Percentiles rank a stretch among this genome's conserved stretches.
These are phyloP conservation scores for Rusavskia elegans DNA, from an alignment of 495 filamentous ascomycete genomes.

Conservation along the genomic window DNA sequence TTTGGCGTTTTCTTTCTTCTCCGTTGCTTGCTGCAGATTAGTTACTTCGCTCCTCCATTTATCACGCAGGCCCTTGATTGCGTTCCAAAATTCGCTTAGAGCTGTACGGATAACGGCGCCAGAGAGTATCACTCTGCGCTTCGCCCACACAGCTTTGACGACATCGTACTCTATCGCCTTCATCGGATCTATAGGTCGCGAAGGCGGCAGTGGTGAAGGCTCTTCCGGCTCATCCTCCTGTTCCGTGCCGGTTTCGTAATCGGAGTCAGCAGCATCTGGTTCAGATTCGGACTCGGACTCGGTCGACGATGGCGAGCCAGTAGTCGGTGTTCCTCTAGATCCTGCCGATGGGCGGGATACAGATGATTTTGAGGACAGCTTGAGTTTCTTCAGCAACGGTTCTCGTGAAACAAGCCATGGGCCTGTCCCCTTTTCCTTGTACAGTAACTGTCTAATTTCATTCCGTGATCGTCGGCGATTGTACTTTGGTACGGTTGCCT, in stretches of 20 bases:
- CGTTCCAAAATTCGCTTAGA: slow-evolving; percentile 41
- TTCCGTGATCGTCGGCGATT: slow-evolving; percentile 26
- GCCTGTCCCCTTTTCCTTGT: slow-evolving; percentile 13
- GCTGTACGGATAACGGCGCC: slow-evolving; percentile 18
- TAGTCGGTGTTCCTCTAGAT: not conserved
- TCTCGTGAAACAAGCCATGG: slow-evolving; percentile 11
- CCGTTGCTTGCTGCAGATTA: slow-evolving; percentile 40
- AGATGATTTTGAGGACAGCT: slow-evolving; percentile 4
- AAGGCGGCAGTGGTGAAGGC: slow-evolving; percentile 34
- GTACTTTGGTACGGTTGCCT: slow-evolving; percentile 23
- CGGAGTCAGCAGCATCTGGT: slow-evolving; percentile 35
- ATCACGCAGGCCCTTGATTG: slow-evolving; percentile 46
- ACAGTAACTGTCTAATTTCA: slow-evolving; percentile 21
- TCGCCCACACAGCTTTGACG: slow-evolving; percentile 48
- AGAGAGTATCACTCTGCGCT: slow-evolving; percentile 25
- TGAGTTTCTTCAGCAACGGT: slow-evolving; percentile 15
- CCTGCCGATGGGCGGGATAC: slow-evolving; percentile 6
- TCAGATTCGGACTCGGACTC: slow-evolving; percentile 17
- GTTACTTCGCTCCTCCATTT: slow-evolving; percentile 43
- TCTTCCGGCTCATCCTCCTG: slow-evolving; percentile 30
- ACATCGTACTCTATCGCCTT: slow-evolving; percentile 46
- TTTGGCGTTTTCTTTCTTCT: slow-evolving; percentile 25
- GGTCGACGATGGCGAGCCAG: slow-evolving; percentile 6
- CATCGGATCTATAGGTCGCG: slow-evolving; percentile 32
- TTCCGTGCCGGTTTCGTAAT: slow-evolving; percentile 28